Percentiles rank a stretch among this genome's conserved stretches.
phyloP scores from a whole-genome alignment of 169 alveolate genomes.

The Toxoplasma gondii region DNA sequence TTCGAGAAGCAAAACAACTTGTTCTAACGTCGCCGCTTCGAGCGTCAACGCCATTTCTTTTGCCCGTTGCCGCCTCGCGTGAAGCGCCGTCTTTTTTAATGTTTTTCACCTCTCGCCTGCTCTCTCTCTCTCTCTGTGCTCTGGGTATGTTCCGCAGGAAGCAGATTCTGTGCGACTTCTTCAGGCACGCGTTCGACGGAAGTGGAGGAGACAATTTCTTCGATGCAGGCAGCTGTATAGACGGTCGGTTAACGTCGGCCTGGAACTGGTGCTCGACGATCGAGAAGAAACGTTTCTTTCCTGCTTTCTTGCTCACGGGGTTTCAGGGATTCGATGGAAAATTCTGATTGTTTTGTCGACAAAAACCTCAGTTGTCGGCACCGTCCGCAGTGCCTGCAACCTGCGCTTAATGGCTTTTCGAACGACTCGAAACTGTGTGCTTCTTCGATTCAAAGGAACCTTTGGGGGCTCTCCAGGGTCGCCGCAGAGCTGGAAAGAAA shows the following conservation, averaged over 20 bases:
- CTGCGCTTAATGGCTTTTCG: background rate
- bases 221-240: constrained; percentile 96
- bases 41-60: background rate
- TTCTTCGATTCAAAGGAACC: no score
- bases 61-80: background rate
- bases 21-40: no score
- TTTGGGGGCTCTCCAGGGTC: no score
- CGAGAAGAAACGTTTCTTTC: constrained; percentile 91
- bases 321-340: constrained; percentile 92
- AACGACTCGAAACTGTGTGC: no score
- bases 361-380: background rate
- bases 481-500: no score
- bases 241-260: constrained; percentile 93
- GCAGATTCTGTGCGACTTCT: constrained; percentile 90
- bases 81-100: background rate
- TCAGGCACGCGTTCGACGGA: constrained; percentile 94
- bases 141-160: constrained; percentile 50
- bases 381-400: background rate
- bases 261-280: constrained; percentile 92
- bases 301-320: constrained; percentile 91
- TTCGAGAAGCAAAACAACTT: no score
- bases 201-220: constrained; percentile 94
- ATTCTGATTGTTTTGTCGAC: constrained; percentile 34
- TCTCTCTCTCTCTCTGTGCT: background rate
- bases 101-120: background rate